phyloP scores from a whole-genome alignment of 2,329 filamentous ascomycete species.

The Trichoderma polysporum region DNA sequence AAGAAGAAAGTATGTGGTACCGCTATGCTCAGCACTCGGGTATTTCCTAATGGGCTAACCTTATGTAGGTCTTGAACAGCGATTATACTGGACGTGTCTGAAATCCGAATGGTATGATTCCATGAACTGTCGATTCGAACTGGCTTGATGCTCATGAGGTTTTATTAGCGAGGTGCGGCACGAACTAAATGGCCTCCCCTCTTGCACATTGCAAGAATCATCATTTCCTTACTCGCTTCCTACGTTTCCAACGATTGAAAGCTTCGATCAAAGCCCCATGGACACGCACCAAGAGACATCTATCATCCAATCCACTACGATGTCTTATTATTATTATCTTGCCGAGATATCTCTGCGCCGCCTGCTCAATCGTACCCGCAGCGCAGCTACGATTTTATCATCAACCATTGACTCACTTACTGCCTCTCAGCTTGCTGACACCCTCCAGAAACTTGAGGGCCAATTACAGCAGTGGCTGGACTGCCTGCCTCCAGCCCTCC shows the following conservation, averaged over 20 bases:
- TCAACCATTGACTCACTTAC: background rate
- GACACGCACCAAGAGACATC: background rate
- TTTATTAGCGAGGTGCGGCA: background rate
- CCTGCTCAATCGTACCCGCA: conserved; percentile 5
- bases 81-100: conserved; percentile 6
- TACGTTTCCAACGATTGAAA: background rate
- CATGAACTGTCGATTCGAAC: background rate
- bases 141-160: background rate
- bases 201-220: conserved; percentile 3
- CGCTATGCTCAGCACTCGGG: no score
- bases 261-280: background rate
- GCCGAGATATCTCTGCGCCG: conserved; percentile 4
- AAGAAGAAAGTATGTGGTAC: background rate
- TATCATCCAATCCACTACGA: background rate
- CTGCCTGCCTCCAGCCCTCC: background rate
- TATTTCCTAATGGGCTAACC: no score
- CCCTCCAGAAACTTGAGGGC: background rate
- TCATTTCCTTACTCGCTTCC: conserved; percentile 6
- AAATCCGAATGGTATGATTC: background rate
- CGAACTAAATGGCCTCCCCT: conserved; percentile 2
- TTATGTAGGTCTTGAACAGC: background rate
- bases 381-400: background rate
- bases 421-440: background rate
- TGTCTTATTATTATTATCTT: conserved; percentile 6
- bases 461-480: conserved; percentile 2